phyloP scores from a whole-genome alignment of 2,329 filamentous ascomycete species.

The Emmonsia crescens region DNA sequence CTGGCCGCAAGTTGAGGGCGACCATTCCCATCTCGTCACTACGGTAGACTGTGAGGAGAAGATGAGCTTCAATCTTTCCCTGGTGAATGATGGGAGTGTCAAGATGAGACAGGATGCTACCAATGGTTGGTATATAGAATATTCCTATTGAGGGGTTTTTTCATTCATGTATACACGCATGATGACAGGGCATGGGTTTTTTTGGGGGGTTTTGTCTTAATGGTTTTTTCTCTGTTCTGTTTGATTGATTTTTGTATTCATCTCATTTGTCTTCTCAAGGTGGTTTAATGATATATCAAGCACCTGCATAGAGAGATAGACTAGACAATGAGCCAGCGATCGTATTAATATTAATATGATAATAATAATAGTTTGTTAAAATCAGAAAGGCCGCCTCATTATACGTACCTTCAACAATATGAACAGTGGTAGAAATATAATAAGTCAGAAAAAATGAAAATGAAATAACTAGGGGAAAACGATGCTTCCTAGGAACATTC shows the following conservation, averaged over 20 bases:
- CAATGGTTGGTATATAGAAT: slow-evolving; percentile 1
- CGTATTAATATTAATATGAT: not conserved
- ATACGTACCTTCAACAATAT: not conserved
- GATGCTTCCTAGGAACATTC: not conserved
- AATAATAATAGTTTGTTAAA: not conserved
- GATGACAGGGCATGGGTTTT: not conserved
- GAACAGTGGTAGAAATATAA: not conserved
- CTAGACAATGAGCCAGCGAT: not conserved
- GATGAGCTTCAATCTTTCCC: not conserved
- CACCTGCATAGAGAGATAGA: not conserved
- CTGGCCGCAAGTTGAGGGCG: not conserved
- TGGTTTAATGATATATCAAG: not conserved
- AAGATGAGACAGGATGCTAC: not conserved
- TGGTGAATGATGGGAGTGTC: not conserved
- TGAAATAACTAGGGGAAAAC: not conserved
- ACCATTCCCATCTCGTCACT: not conserved
- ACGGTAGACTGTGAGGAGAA: not conserved
- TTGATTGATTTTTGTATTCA: not conserved
- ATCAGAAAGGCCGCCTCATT: not conserved
- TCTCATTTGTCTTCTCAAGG: not conserved
- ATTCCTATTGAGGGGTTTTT: not conserved
- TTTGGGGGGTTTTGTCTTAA: not conserved
- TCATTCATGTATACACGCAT: not conserved
- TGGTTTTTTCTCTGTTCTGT: not conserved
- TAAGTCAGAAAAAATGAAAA: not conserved